Evolutionary conservation across 306 rosid genomes (phyloP).

Genomic region (Corylus avellana): DNA sequence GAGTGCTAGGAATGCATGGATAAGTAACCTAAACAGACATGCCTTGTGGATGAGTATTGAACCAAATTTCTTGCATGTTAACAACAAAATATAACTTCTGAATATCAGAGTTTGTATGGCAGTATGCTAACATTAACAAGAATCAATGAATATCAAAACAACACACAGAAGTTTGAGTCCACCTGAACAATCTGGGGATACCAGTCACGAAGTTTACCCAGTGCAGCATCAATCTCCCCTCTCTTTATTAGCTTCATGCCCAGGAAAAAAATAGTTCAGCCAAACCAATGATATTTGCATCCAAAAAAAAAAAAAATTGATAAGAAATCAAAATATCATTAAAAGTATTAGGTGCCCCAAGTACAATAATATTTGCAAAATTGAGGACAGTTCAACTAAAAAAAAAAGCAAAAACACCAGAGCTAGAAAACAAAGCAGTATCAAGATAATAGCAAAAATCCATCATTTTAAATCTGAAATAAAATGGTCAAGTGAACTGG

Average conservation of each 20-base stretch:
- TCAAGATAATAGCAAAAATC: not conserved
- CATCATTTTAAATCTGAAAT: not conserved
- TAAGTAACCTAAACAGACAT: not conserved
- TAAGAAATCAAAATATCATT: too few species aligned
- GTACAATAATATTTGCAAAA: not conserved
- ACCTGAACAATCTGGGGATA: conserved; percentile 96
- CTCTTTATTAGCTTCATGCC: conserved; percentile 75
- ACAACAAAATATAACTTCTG: not conserved
- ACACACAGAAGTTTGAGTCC: conserved; percentile 25
- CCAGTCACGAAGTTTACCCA: conserved; percentile 84
- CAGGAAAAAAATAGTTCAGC: conserved; percentile 40
- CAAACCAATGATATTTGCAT: not conserved
- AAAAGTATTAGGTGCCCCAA: too few species aligned
- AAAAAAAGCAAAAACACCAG: not conserved
- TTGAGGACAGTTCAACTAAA: not conserved
- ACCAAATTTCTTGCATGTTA: conserved; percentile 1
- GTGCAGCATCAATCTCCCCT: conserved; percentile 84
- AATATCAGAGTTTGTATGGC: not conserved
- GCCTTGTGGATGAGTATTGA: not conserved
- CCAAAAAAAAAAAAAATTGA: too few species aligned
- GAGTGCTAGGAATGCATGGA: too few species aligned
- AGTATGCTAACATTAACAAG: conserved; percentile 9
- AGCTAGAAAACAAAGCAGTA: not conserved
- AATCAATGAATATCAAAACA: conserved; percentile 4
- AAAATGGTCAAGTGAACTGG: not conserved